Evolutionary conservation across 1,284 basidiomycete species (phyloP).

Genomic region (Cronartium ribicola): DNA sequence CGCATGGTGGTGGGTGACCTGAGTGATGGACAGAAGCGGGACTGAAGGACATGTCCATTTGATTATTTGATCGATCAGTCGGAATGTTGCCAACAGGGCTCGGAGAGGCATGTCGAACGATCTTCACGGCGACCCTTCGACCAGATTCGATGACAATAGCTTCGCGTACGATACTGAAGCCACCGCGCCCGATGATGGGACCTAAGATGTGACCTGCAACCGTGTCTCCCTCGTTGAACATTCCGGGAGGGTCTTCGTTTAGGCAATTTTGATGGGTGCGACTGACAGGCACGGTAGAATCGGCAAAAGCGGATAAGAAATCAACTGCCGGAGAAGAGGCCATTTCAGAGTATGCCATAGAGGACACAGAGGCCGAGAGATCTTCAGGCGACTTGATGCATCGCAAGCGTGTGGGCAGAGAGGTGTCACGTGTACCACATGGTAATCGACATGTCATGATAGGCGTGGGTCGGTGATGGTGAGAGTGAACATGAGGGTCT

Average conservation of each 20-base stretch:
- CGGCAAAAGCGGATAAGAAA: constrained; percentile 36
- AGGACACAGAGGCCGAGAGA: constrained; percentile 17
- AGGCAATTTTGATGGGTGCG: neutral
- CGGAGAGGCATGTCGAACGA: constrained; percentile 56
- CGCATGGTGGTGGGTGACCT: constrained; percentile 35
- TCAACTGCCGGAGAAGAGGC: constrained; percentile 33
- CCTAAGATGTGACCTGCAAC: constrained; percentile 66
- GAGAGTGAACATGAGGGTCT: neutral
- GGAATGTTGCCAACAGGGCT: neutral
- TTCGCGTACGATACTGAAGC: constrained; percentile 76
- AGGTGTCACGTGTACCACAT: constrained; percentile 20
- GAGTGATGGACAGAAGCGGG: neutral
- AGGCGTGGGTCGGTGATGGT: constrained; percentile 16
- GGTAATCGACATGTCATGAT: constrained; percentile 22
- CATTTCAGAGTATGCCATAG: constrained; percentile 36
- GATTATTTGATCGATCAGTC: neutral
- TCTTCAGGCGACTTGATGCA: constrained; percentile 6
- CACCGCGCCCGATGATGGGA: constrained; percentile 72
- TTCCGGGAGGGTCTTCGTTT: neutral
- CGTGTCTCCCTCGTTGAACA: constrained; percentile 44
- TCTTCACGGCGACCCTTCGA: constrained; percentile 72
- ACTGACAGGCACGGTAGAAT: constrained; percentile 24
- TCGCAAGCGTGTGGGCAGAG: constrained; percentile 14
- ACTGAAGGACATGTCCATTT: neutral
- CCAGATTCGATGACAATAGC: constrained; percentile 64